These are phyloP conservation scores for Malassezia restricta DNA, from an alignment of 1,284 basidiomycete species.

Conservation along the genomic window DNA sequence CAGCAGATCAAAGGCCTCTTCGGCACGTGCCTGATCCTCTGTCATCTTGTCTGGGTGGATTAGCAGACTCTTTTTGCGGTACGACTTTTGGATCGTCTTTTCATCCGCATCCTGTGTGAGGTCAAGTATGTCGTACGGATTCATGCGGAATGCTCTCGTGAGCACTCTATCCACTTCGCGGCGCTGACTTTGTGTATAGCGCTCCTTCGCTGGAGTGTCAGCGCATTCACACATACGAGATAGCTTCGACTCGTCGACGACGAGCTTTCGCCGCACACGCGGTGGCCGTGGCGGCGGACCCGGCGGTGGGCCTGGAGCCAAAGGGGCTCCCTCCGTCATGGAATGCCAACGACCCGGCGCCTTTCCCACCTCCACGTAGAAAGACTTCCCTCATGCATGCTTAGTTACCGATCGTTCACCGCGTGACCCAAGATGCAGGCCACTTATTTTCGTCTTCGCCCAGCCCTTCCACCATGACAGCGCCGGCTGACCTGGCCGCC, in stretches of 20 bases:
- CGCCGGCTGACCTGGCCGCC: not conserved
- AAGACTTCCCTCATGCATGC: not conserved
- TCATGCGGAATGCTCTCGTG: slow-evolving; percentile 50
- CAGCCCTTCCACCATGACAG: not conserved
- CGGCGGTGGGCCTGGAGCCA: slow-evolving; percentile 16
- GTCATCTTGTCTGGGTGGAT: slow-evolving; percentile 55
- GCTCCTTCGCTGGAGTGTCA: slow-evolving; percentile 20
- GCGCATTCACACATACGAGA: not conserved
- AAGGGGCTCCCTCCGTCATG: not conserved
- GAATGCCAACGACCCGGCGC: no score
- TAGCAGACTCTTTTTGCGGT: slow-evolving; percentile 52
- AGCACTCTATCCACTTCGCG: slow-evolving; percentile 51
- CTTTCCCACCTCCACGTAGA: no score
- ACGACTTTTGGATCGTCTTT: slow-evolving; percentile 51
- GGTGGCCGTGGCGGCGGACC: slow-evolving; percentile 7
- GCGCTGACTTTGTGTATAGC: slow-evolving; percentile 30
- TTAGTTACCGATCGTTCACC: not conserved
- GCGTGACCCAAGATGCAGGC: no score
- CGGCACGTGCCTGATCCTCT: slow-evolving; percentile 49
- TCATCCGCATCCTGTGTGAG: slow-evolving; percentile 49
- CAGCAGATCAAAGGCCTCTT: slow-evolving; percentile 52
- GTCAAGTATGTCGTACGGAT: slow-evolving; percentile 54
- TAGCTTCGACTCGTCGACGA: not conserved
- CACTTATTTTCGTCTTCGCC: no score
- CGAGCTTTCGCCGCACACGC: slow-evolving; percentile 1